phyloP scores from a whole-genome alignment of 2,329 filamentous ascomycete species.

The Colletotrichum trifolii region DNA sequence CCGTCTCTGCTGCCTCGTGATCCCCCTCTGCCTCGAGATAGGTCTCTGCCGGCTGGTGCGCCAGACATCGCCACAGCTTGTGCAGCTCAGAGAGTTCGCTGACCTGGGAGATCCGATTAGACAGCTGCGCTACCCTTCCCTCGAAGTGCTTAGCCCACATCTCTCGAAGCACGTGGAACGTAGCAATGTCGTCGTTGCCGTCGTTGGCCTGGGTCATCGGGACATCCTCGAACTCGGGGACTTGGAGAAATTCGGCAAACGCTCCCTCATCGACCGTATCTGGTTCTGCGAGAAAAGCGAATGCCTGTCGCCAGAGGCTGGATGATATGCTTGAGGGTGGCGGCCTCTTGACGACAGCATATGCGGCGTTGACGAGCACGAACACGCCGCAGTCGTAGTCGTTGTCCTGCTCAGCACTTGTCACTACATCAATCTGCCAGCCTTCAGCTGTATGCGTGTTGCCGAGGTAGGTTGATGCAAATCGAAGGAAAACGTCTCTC shows the following conservation, averaged over 20 bases:
- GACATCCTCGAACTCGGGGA: background rate
- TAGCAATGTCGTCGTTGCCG: background rate
- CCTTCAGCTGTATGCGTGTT: background rate
- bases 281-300: constrained; percentile 1
- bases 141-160: constrained; percentile 4
- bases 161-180: constrained; percentile 2
- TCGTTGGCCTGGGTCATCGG: background rate
- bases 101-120: background rate
- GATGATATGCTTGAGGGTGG: background rate
- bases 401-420: constrained; percentile 4
- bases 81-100: background rate
- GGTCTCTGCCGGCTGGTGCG: background rate
- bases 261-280: background rate
- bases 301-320: constrained; percentile 2
- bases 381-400: constrained; percentile 8
- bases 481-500: background rate
- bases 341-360: background rate
- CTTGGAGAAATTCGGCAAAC: constrained; percentile 3
- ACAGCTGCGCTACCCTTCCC: background rate
- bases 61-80: background rate
- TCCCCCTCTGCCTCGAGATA: background rate
- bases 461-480: constrained; percentile 1
- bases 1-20: no score
- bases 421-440: background rate
- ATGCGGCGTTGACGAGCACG: background rate